phyloP scores from a whole-genome alignment of 164 flowering plant species.

The Aristolochia contorta region DNA sequence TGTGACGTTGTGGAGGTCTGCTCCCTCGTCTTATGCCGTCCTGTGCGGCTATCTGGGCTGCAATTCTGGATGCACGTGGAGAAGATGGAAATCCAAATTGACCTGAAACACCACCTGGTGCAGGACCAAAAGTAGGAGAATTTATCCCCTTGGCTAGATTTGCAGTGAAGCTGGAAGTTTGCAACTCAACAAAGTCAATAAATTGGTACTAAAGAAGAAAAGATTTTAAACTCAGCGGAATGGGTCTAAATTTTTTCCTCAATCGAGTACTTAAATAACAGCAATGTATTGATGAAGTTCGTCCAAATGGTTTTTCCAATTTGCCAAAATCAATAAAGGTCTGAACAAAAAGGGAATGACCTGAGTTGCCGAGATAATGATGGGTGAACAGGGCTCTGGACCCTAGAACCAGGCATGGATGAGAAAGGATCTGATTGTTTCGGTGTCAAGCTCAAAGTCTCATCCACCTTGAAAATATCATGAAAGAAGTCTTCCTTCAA shows the following conservation, averaged over 20 bases:
- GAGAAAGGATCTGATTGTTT: slow-evolving; percentile 23
- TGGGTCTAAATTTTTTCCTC: too few relatives aligned
- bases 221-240: not conserved
- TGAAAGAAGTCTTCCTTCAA: slow-evolving; percentile 49
- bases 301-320: too few relatives aligned
- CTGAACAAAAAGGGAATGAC: slow-evolving; percentile 17
- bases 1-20: slow-evolving; percentile 20
- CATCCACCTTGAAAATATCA: slow-evolving; percentile 61
- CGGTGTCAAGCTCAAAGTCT: slow-evolving; percentile 23
- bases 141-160: slow-evolving; percentile 37
- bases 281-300: too few relatives aligned
- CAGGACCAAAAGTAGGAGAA: slow-evolving; percentile 22
- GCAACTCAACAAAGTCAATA: not conserved
- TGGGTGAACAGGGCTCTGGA: slow-evolving; percentile 41
- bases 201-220: not conserved
- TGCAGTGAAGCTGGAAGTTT: slow-evolving; percentile 48
- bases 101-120: slow-evolving; percentile 9
- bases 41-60: slow-evolving; percentile 20
- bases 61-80: slow-evolving; percentile 26
- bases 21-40: slow-evolving; percentile 23
- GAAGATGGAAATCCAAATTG: slow-evolving; percentile 20
- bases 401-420: slow-evolving; percentile 39
- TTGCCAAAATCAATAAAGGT: too few relatives aligned
- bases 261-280: too few relatives aligned
- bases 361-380: slow-evolving; percentile 43